Evolutionary conservation across 2,329 filamentous ascomycete genomes (phyloP), one percentile per base, ranked within the genome.

Genomic region (Berkeleyomyces basicola): DNA sequence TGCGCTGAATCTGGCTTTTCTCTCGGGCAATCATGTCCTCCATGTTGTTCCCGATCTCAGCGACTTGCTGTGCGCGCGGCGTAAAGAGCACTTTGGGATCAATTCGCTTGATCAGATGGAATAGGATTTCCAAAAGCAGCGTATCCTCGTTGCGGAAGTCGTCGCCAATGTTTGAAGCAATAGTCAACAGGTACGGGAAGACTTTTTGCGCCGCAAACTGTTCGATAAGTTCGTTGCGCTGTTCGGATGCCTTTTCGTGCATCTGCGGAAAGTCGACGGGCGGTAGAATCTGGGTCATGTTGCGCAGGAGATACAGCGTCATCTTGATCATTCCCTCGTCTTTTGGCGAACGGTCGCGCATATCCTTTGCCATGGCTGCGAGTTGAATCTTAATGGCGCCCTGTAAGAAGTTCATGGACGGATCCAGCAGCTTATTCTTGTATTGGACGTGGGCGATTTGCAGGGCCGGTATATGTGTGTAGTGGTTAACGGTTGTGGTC

Each of bases 251-350:
- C 55, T 64, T 64, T 69, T 96, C 89, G 9, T 88, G 83, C 70
- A 96, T 90, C 66, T 96, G 89, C n/a, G 87, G 88, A 66, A 85
- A 86, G 66, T 85, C 83, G 1, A 82, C 80, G 2, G 88, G 85
- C 3, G 88, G 85, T 7, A 85, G 79, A 61, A 99, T 95, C 77
- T 92, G 85, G 61, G 87, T 85, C 37, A 97, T 80, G 69, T 99
- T 99, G 40, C 92, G 84, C 58, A 97, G 77, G 67, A 97, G 87
- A 73, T 93, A 95, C 7, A 99, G 77, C 58, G 95, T 80, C 42
- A 99, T 81, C 71, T 90, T 93, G 71, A 99, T 90, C 68, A 96
- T 91, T 58, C 89, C 90, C 69, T 96, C 89, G 68, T 99, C 92
- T 68, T 91, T 81, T 31, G 82, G 76, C 40, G 82, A 84, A 63